Conservation (phyloP, 2,329 filamentous ascomycete species). For the Fusarium scirpi region DNA sequence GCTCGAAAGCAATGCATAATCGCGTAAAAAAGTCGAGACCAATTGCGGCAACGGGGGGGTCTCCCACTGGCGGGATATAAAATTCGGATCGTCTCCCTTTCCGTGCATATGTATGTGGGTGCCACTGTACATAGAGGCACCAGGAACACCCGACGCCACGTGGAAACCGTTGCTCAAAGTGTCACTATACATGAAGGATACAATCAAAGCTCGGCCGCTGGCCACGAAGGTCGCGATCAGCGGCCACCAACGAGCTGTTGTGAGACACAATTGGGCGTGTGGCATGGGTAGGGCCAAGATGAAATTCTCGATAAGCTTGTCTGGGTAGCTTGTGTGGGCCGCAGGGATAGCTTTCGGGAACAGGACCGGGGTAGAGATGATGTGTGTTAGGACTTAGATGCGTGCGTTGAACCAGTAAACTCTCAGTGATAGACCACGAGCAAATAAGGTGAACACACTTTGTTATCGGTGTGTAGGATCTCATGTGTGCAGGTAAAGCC, state of each 20-base stretch:
- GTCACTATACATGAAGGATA: constrained; percentile 35
- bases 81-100: constrained; percentile 22
- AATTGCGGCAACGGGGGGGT: constrained; percentile 32
- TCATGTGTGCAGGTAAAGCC: neutral
- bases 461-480: constrained; percentile 30
- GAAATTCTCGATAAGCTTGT: constrained; percentile 38
- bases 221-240: constrained; percentile 10
- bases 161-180: constrained; percentile 38
- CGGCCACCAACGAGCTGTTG: constrained; percentile 26
- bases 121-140: constrained; percentile 29
- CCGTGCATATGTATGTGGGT: constrained; percentile 40
- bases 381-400: constrained; percentile 8
- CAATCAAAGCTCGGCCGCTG: constrained; percentile 19
- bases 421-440: constrained; percentile 42
- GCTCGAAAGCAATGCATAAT: neutral
- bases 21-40: constrained; percentile 1
- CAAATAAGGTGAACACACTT: constrained; percentile 3
- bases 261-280: constrained; percentile 36
- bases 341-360: constrained; percentile 36
- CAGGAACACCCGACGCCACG: constrained; percentile 42
- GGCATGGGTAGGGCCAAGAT: constrained; percentile 39
- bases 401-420: constrained; percentile 38
- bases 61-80: constrained; percentile 35
- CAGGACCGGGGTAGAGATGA: constrained; percentile 26
- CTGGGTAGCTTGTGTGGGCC: constrained; percentile 22